Evolutionary conservation across 129 eudicot species (phyloP).

Genomic region (Dittrichia graveolens): DNA sequence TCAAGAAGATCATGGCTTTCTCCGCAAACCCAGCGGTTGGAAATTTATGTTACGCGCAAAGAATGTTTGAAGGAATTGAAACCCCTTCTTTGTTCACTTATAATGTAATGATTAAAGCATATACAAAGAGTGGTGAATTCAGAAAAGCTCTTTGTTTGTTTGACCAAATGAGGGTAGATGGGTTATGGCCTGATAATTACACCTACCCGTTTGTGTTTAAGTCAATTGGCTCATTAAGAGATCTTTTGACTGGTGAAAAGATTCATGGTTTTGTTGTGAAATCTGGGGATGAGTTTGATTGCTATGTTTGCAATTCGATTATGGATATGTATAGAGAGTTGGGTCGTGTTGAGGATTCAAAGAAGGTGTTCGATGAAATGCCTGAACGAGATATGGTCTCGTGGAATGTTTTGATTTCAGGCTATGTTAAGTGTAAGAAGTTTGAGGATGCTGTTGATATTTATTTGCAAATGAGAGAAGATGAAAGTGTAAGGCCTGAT

Average conservation of each 20-base stretch:
- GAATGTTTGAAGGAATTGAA: constrained; percentile 38
- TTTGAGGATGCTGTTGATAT: constrained; percentile 55
- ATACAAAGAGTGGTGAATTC: constrained; percentile 34
- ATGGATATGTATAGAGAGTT: constrained; percentile 51
- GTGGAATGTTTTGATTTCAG: constrained; percentile 58
- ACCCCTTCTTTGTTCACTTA: constrained; percentile 51
- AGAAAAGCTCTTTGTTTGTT: constrained; percentile 39
- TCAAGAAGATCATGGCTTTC: constrained; percentile 58
- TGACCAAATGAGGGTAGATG: constrained; percentile 45
- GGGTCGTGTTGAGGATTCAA: constrained; percentile 36
- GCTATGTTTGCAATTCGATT: constrained; percentile 54
- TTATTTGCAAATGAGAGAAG: constrained; percentile 44
- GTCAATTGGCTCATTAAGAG: constrained; percentile 43
- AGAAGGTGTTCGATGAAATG: constrained; percentile 58
- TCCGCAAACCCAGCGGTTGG: constrained; percentile 17
- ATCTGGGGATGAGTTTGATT: constrained; percentile 50
- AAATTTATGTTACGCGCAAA: constrained; percentile 46
- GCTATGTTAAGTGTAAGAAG: constrained; percentile 44
- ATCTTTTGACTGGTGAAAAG: constrained; percentile 41
- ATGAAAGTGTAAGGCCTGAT: constrained; percentile 35
- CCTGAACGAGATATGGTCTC: constrained; percentile 50
- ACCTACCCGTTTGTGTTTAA: constrained; percentile 73
- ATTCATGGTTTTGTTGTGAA: constrained; percentile 63
- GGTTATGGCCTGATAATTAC: constrained; percentile 61
- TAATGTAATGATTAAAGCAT: constrained; percentile 59